A percentile compares a stretch with the other conserved stretches of the same genome.
Conservation (phyloP, 805 yeast species). For the Nakazawaea populi region DNA sequence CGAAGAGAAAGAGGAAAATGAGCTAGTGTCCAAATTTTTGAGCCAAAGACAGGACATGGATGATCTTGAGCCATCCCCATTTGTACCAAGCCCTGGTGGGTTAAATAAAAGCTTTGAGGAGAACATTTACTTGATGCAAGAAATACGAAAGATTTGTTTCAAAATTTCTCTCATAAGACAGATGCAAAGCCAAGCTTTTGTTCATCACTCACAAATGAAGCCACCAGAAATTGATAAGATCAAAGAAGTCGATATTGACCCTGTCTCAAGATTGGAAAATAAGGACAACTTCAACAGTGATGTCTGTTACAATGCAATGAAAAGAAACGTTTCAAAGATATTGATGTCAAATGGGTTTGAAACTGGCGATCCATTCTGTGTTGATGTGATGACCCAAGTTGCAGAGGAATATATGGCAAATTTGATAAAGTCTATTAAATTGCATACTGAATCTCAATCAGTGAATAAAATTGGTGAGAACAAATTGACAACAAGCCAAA, state of each 20-base stretch:
- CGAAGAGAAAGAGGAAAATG: constrained; percentile 38
- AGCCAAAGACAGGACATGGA: constrained; percentile 23
- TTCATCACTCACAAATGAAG: constrained; percentile 68
- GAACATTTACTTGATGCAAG: constrained; percentile 78
- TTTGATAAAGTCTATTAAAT: constrained; percentile 61
- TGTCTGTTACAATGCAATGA: constrained; percentile 60
- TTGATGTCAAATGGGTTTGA: constrained; percentile 94
- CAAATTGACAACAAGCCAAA: constrained; percentile 29
- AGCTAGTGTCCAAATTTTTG: constrained; percentile 32
- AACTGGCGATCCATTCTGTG: constrained; percentile 69
- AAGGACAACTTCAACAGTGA: constrained; percentile 58
- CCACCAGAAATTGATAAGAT: constrained; percentile 62
- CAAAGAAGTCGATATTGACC: constrained; percentile 67
- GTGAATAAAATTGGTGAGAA: constrained; percentile 27
- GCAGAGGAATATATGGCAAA: constrained; percentile 78
- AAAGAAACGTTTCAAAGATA: constrained; percentile 66
- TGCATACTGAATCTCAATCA: constrained; percentile 63
- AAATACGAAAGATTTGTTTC: constrained; percentile 80
- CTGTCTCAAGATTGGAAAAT: constrained; percentile 66
- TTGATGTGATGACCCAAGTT: constrained; percentile 72
- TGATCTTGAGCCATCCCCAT: constrained; percentile 31
- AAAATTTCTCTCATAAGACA: constrained; percentile 83
- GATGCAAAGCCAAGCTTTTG: constrained; percentile 78
- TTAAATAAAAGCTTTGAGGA: constrained; percentile 52
- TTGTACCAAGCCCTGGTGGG: constrained; percentile 45